Evolutionary conservation across 1,139 yeast species (phyloP), one percentile per base, ranked within the genome.

Genomic region (Protomyces inundatus): DNA sequence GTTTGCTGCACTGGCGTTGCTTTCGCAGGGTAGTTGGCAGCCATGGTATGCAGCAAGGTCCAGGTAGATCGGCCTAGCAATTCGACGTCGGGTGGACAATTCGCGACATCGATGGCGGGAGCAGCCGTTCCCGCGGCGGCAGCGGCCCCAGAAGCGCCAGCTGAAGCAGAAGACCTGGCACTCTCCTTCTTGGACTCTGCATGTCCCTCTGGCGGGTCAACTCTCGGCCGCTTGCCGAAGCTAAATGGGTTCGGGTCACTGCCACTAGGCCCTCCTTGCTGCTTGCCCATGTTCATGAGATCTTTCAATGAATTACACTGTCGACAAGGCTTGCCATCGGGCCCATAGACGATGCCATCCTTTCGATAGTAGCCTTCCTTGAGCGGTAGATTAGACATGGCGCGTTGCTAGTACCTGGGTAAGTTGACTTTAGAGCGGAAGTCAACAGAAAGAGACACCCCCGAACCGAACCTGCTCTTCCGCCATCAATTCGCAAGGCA

Each of bases 31-130:
- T 90, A 95, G 23, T 83, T 83, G 2, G 98, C 97, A 0, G 98
- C 97, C 67, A 91, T 82, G 0, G 96, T 82, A 71, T 93, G 99
- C 54, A 93, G 78, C 55, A 93, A 80, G 0, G 96, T 90, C 99
- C 99, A 93, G 3, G 97, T 85, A 0, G 96, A 83, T 63, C 85
- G 80, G 0, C 99, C 99, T 6, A 93, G 76, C 67, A 81, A 80
- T 61, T 82, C 87, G 9, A 88, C 95, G 76, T 90, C 98, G 0
- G 98, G 93, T 0, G 98, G 98, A 67, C 88, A 85, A 51, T 82
- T 86, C 59, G 79, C 78, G 3, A 78, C 69, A 61, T 46, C 71
- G 66, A 61, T 70, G 4, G 2, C 9, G 32, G 12, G 3, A 42
- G 32, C 3, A 14, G 23, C 23, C 23, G n/a, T 23, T 3, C 48